These are phyloP conservation scores for Vitis rupestris DNA, from an alignment of 164 flowering plant species.

Conservation along the genomic window DNA sequence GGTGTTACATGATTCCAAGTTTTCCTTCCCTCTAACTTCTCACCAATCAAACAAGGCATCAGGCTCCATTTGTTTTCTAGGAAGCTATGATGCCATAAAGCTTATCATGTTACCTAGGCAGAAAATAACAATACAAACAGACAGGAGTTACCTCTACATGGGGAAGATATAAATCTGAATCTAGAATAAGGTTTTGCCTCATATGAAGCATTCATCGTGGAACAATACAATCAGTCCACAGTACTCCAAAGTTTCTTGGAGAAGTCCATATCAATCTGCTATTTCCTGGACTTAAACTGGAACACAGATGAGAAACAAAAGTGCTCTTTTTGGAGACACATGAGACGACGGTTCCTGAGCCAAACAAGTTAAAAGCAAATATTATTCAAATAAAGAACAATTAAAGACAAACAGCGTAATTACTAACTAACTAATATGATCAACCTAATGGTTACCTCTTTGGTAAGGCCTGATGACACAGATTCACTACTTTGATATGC, in stretches of 20 bases:
- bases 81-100: neutral
- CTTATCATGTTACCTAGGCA: neutral
- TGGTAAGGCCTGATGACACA: slow-evolving; percentile 20
- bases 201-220: slow-evolving; percentile 82
- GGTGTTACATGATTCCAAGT: too few relatives aligned
- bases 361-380: too few relatives aligned
- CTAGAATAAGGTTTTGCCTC: slow-evolving; percentile 71
- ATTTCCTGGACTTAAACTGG: slow-evolving; percentile 91
- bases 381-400: neutral
- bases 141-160: slow-evolving; percentile 64
- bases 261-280: slow-evolving; percentile 83
- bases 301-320: slow-evolving; percentile 65
- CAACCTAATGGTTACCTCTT: slow-evolving; percentile 27
- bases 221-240: slow-evolving; percentile 62
- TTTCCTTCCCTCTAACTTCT: too few relatives aligned
- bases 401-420: neutral
- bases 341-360: neutral
- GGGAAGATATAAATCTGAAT: slow-evolving; percentile 87
- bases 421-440: neutral
- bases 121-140: slow-evolving; percentile 2
- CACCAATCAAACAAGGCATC: too few relatives aligned
- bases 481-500: slow-evolving; percentile 28
- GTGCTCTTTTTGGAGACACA: slow-evolving; percentile 20
- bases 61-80: too few relatives aligned
- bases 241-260: slow-evolving; percentile 80